Evolutionary conservation across 257 asterid species (phyloP).

Genomic region (Nicotiana noctiflora): DNA sequence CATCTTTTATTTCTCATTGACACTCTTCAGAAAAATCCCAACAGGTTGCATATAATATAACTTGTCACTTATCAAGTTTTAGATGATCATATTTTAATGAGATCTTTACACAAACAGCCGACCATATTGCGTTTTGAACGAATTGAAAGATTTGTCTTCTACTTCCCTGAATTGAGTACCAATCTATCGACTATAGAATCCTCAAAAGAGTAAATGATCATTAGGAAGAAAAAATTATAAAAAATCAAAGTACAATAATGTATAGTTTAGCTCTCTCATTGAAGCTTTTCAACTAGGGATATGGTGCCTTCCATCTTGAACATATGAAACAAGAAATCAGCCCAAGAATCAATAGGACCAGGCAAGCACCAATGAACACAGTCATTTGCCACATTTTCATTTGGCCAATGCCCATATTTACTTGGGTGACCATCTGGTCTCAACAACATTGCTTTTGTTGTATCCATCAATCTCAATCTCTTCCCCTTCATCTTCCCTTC

Average conservation of each 20-base stretch:
- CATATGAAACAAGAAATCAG: conserved; percentile 37
- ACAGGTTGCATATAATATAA: not conserved
- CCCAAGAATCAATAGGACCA: conserved; percentile 42
- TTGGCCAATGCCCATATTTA: conserved; percentile 25
- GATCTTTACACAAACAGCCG: too few relatives aligned
- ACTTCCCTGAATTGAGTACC: not conserved
- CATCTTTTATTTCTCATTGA: too few relatives aligned
- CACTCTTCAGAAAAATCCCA: too few relatives aligned
- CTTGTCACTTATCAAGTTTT: not conserved
- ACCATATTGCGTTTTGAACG: not conserved
- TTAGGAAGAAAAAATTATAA: not conserved
- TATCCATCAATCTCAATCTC: conserved; percentile 29
- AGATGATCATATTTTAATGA: not conserved
- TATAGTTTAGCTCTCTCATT: not conserved
- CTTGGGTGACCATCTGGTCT: conserved; percentile 48
- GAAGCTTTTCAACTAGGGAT: conserved; percentile 12
- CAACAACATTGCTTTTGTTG: conserved; percentile 30
- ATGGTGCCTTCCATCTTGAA: conserved; percentile 36
- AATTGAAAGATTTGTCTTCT: not conserved
- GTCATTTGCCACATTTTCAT: conserved; percentile 29
- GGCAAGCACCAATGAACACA: conserved; percentile 48
- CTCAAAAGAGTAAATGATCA: not conserved
- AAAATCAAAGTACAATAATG: not conserved
- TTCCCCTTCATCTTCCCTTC: conserved; percentile 24
- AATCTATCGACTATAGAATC: not conserved